Evolutionary conservation across 345 rosid genomes (phyloP).

Genomic region (Mercurialis annua): DNA sequence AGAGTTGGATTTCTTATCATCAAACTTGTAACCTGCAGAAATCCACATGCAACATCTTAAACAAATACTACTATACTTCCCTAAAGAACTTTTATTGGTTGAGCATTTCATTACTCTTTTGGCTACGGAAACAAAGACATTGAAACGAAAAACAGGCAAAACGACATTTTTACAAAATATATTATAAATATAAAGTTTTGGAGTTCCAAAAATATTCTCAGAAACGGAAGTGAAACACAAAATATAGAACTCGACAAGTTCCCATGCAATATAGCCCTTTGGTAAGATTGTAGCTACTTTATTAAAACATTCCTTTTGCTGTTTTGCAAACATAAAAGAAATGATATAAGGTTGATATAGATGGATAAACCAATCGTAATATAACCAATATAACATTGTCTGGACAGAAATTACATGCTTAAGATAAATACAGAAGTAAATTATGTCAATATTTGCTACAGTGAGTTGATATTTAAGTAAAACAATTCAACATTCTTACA

Average conservation of each 20-base stretch:
- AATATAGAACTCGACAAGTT: too few relatives aligned
- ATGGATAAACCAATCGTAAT: not conserved
- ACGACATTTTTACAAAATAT: too few relatives aligned
- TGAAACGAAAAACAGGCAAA: too few relatives aligned
- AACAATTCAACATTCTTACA: too few relatives aligned
- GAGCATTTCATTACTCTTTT: not conserved
- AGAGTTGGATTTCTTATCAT: conserved; percentile 46
- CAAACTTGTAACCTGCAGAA: conserved; percentile 53
- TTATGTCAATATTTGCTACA: not conserved
- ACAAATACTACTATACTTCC: conserved; percentile 6
- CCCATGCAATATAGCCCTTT: too few relatives aligned
- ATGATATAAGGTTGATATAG: not conserved
- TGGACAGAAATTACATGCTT: not conserved
- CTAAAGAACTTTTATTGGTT: not conserved
- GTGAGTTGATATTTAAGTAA: not conserved
- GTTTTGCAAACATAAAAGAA: not conserved
- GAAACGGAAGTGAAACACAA: too few relatives aligned
- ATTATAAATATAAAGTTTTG: too few relatives aligned
- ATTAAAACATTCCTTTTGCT: too few relatives aligned
- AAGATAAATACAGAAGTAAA: not conserved
- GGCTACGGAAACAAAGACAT: too few relatives aligned
- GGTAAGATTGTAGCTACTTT: too few relatives aligned
- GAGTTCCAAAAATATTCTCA: too few relatives aligned
- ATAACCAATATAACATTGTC: not conserved
- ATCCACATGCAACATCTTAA: conserved; percentile 6